phyloP scores from a whole-genome alignment of 208 protist genomes.

The Wallacemonas rigidus region DNA sequence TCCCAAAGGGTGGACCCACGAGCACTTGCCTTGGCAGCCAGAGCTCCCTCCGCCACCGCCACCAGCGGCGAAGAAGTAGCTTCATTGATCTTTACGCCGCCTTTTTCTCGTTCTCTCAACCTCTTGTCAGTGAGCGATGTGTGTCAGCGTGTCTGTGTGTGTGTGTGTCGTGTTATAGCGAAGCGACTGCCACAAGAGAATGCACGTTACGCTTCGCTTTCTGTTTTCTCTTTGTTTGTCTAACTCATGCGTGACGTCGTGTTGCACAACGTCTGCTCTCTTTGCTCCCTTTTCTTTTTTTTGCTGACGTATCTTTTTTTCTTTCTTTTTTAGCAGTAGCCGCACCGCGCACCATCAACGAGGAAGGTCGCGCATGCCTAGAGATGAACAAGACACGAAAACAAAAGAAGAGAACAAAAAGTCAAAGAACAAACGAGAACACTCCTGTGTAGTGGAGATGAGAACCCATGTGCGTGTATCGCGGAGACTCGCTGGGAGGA shows the following conservation, averaged over 20 bases:
- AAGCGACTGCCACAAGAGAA: too few relatives aligned
- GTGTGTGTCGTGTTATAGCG: too few relatives aligned
- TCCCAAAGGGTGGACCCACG: slow-evolving; percentile 57
- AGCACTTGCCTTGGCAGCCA: slow-evolving; percentile 54
- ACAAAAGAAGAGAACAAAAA: slow-evolving; percentile 12
- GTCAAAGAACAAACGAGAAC: slow-evolving; percentile 21
- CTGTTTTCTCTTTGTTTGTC: too few relatives aligned
- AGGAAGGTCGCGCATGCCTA: too few relatives aligned
- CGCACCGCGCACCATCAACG: background rate
- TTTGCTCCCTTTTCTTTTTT: slow-evolving; percentile 24
- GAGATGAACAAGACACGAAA: background rate
- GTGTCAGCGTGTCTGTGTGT: background rate
- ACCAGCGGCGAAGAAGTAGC: slow-evolving; percentile 43
- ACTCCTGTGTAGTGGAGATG: background rate
- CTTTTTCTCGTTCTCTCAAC: background rate
- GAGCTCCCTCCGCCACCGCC: slow-evolving; percentile 24
- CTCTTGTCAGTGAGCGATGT: background rate
- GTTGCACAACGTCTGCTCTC: too few relatives aligned
- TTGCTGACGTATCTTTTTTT: slow-evolving; percentile 10
- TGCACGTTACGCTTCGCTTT: too few relatives aligned
- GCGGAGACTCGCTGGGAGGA: too few relatives aligned
- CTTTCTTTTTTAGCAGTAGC: background rate
- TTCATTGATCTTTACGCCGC: background rate
- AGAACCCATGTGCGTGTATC: too few relatives aligned
- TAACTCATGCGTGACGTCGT: too few relatives aligned